These are phyloP conservation scores for Posidonia australis DNA, from an alignment of 106 monocot genomes.

Conservation along the genomic window DNA sequence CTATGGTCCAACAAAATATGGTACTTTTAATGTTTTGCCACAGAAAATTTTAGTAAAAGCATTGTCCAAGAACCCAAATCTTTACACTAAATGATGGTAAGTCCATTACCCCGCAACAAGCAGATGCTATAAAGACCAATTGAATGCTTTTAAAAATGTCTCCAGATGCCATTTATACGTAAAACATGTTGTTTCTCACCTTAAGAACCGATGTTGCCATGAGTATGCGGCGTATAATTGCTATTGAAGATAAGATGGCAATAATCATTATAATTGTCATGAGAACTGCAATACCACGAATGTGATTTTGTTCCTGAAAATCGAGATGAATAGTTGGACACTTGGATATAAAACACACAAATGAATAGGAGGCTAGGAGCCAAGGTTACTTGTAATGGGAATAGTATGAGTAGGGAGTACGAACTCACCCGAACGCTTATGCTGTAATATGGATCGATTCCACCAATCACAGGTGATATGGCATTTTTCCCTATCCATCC, in stretches of 20 bases:
- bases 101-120: too few relatives aligned
- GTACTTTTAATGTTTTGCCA: too few relatives aligned
- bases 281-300: constrained; percentile 69
- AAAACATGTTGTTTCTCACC: constrained; percentile 25
- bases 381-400: background rate
- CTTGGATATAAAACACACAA: background rate
- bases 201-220: constrained; percentile 97
- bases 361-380: background rate
- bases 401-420: background rate
- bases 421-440: constrained; percentile 61
- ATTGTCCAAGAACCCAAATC: too few relatives aligned
- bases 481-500: constrained; percentile 98
- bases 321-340: background rate
- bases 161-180: too few relatives aligned
- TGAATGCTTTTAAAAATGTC: too few relatives aligned
- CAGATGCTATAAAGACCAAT: too few relatives aligned
- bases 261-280: constrained; percentile 96
- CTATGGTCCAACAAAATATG: too few relatives aligned
- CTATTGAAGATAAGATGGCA: constrained; percentile 76
- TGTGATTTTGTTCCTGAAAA: constrained; percentile 78
- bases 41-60: too few relatives aligned
- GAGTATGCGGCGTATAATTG: constrained; percentile 81
- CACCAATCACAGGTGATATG: constrained; percentile 91
- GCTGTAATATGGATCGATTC: constrained; percentile 67
- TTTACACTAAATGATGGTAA: too few relatives aligned